A percentile compares a stretch with the other conserved stretches of the same genome.
These are phyloP conservation scores for Dothideomycetes sp. DNA, from an alignment of 2,329 filamentous ascomycete species.

Conservation along the genomic window DNA sequence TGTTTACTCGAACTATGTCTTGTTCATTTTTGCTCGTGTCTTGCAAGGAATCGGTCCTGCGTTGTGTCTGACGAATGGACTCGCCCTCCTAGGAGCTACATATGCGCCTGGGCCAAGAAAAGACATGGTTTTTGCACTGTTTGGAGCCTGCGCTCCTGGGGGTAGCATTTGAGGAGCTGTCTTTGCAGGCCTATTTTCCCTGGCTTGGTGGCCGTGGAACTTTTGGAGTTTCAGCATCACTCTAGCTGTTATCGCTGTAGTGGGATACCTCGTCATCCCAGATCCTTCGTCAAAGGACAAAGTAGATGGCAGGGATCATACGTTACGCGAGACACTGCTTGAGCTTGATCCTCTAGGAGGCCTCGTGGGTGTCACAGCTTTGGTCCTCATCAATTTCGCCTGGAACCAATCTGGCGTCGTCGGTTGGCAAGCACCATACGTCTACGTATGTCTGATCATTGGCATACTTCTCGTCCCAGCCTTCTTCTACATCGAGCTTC, in stretches of 20 bases:
- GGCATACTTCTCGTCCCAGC: constrained; percentile 43
- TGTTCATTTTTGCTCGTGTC: constrained; percentile 31
- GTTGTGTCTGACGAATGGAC: constrained; percentile 28
- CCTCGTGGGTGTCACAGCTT: constrained; percentile 41
- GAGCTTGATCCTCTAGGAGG: constrained; percentile 35
- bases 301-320: constrained; percentile 10
- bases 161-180: constrained; percentile 28
- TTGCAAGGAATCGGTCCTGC: constrained; percentile 34
- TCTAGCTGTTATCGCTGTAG: constrained; percentile 27
- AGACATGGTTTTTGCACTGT: constrained; percentile 30
- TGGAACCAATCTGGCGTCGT: constrained; percentile 52
- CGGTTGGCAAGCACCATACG: constrained; percentile 47
- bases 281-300: constrained; percentile 22
- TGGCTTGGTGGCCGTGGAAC: constrained; percentile 22
- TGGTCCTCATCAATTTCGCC: constrained; percentile 58
- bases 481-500: constrained; percentile 44
- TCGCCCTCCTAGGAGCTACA: constrained; percentile 28
- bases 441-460: constrained; percentile 46
- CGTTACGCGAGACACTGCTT: constrained; percentile 14
- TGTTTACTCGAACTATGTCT: constrained; percentile 29
- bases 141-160: constrained; percentile 28
- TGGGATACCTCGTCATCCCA: constrained; percentile 31
- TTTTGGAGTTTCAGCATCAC: constrained; percentile 38
- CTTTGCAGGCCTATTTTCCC: constrained; percentile 27
- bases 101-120: constrained; percentile 15